Evolutionary conservation across 2,329 filamentous ascomycete genomes (phyloP), one percentile per base, ranked within the genome.

Genomic region (Pseudocercospora fijiensis): DNA sequence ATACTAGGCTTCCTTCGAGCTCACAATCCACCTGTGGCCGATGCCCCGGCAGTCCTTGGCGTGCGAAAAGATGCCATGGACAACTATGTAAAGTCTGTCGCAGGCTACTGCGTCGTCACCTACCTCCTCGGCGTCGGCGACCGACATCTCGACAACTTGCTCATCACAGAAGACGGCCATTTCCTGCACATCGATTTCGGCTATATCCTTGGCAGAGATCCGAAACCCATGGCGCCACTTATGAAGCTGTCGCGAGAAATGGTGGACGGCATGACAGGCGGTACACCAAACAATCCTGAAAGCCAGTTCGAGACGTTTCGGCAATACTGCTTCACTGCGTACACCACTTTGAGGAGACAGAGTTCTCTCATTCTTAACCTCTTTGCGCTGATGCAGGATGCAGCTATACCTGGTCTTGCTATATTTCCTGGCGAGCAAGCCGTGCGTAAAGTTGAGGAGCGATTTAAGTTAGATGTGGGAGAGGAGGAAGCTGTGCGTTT

Each of bases 151-250:
- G 95, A 99, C 76, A 99, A 99, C 73, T 86, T 99, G 0, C 87
- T 99, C 26, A 86, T 99, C 4, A 87, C 92, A 0, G 93, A 95
- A 0, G 90, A 93, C 70, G 95, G 87, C 4, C 92, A 96, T 77
- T 99, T 99, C 82, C 97, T 99, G 84, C 95, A 99, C 76, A 93
- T 94, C 28, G 95, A 99, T 77, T 99, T 99, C 73, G 95, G 96
- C 47, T 99, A 96, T 78, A 99, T 99, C 66, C 88, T 99, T 1
- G 95, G 95, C 18, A 90, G 95, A 45, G 95, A 99, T 71, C 95
- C 95, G 0, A 99, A 99, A 75, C 95, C 95, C 0, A 98, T 99
- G 74, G 94, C 95, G 0, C 95, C 95, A 0, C 88, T 94, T 58
- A 96, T 99, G 89, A 99, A 99, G 77, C 86, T 99, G 8, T 94